Evolutionary conservation across 768 basidiomycete species (phyloP).

Genomic region (Leucogyrophana mollusca): DNA sequence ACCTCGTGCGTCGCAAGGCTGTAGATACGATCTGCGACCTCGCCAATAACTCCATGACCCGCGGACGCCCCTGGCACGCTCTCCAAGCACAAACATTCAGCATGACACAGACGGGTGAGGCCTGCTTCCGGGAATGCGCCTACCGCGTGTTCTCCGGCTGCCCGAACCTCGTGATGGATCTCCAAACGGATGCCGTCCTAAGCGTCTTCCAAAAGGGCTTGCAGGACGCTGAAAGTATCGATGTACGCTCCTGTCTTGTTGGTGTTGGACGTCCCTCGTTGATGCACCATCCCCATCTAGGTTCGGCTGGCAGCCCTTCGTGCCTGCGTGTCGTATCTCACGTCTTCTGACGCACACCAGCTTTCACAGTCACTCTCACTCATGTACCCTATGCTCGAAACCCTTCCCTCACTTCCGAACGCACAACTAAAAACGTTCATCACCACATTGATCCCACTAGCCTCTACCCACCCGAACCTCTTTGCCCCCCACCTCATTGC

Average conservation of each 20-base stretch:
- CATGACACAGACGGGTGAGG: constrained; percentile 45
- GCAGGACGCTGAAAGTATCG: constrained; percentile 62
- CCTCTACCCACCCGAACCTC: constrained; percentile 63
- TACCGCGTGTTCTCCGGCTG: constrained; percentile 72
- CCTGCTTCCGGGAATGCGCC: constrained; percentile 55
- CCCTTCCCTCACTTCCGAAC: constrained; percentile 58
- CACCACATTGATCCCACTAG: constrained; percentile 67
- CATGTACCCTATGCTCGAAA: constrained; percentile 72
- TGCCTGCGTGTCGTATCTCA: constrained; percentile 68
- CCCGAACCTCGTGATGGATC: constrained; percentile 74
- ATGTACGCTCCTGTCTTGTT: constrained; percentile 39
- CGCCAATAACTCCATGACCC: constrained; percentile 69
- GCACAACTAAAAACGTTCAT: constrained; percentile 64
- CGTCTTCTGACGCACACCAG: constrained; percentile 58
- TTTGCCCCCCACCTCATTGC: constrained; percentile 72
- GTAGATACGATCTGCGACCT: constrained; percentile 78
- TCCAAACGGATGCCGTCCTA: constrained; percentile 69
- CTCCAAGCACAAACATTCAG: constrained; percentile 69
- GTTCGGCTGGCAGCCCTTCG: constrained; percentile 73
- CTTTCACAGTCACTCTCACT: constrained; percentile 59
- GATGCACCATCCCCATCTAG: constrained; percentile 32
- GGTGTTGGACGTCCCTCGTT: constrained; percentile 1
- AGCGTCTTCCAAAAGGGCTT: constrained; percentile 66
- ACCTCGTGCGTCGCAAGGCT: constrained; percentile 63
- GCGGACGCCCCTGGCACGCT: constrained; percentile 81